Conservation (phyloP, 106 monocot species). For the Phalaenopsis equestris region DNA sequence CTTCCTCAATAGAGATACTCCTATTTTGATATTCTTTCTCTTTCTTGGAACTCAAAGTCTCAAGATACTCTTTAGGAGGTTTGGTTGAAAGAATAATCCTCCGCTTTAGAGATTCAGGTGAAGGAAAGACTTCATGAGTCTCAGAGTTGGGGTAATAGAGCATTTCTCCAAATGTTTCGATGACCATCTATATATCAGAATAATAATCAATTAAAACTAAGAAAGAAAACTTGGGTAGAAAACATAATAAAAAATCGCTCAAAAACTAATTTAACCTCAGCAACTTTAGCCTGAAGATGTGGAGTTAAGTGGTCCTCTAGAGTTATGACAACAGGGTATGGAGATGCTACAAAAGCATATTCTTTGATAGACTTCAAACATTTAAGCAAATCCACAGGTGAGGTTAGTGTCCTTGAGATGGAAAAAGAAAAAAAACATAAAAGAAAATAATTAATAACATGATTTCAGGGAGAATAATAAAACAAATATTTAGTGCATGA, state of each 20-base stretch:
- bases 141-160: conserved; percentile 61
- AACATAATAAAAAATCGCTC: background rate
- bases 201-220: conserved; percentile 1
- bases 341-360: too few species aligned
- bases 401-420: too few species aligned
- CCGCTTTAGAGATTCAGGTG: conserved; percentile 62
- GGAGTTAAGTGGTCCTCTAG: conserved; percentile 57
- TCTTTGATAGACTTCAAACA: too few species aligned
- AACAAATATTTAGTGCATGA: too few species aligned
- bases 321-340: conserved; percentile 28
- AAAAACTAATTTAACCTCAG: conserved; percentile 24
- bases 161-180: conserved; percentile 62
- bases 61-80: conserved; percentile 83
- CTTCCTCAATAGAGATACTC: conserved; percentile 34
- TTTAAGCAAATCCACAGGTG: too few species aligned
- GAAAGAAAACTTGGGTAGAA: background rate
- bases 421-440: too few species aligned
- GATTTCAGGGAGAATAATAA: too few species aligned
- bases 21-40: conserved; percentile 19
- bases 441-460: too few species aligned
- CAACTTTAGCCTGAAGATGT: conserved; percentile 58
- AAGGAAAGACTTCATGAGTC: conserved; percentile 48
- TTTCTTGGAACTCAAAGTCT: conserved; percentile 40
- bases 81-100: conserved; percentile 75
- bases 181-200: conserved; percentile 36